phyloP scores from a whole-genome alignment of 345 rosid genomes.

The Populus ilicifolia region DNA sequence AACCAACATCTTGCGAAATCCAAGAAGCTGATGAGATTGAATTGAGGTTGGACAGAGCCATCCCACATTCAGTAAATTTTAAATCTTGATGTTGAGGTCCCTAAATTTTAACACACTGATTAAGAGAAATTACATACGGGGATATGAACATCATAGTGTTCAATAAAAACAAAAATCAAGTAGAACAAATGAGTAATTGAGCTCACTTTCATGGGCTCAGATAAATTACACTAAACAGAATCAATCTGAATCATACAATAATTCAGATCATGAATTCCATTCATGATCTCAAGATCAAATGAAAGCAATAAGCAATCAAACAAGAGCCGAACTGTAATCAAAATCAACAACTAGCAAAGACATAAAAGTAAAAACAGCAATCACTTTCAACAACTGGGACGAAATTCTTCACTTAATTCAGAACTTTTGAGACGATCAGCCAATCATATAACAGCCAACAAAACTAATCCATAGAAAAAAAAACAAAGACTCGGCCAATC shows the following conservation, averaged over 20 bases:
- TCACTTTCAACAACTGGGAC: background rate
- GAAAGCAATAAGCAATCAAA: background rate
- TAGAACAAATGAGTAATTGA: background rate
- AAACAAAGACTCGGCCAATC: background rate
- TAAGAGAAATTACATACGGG: background rate
- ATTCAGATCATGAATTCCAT: background rate
- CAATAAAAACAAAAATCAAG: background rate
- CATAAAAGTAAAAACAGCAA: background rate
- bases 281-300: background rate
- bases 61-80: background rate
- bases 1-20: background rate
- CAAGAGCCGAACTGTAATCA: background rate
- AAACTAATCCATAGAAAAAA: background rate
- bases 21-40: background rate
- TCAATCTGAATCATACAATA: background rate
- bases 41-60: background rate
- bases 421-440: slow-evolving; percentile 3
- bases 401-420: background rate
- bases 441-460: background rate
- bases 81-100: background rate
- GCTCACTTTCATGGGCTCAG: background rate
- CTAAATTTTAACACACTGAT: background rate
- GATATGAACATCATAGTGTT: background rate
- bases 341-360: background rate
- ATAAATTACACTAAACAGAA: background rate